Evolutionary conservation across 192 early-diverging fungal species (phyloP), one percentile per base, ranked within the genome.

Genomic region (Coemansia sp.): DNA sequence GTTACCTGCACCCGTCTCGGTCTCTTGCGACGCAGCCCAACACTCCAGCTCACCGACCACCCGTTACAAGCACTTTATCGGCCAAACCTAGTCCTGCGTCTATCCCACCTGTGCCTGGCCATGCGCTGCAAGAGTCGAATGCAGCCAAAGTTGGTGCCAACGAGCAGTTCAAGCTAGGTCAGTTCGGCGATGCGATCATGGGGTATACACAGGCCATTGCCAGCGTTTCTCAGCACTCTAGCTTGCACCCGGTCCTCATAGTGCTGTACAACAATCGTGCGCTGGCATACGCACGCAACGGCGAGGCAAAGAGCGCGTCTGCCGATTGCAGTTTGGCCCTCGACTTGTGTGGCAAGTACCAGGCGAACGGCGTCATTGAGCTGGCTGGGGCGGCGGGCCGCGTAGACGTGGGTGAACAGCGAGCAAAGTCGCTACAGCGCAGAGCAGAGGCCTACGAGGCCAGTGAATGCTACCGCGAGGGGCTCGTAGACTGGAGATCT

Each of bases 201-300:
- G 74, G 72, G 15, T 98, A 98, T 71, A 82, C 84, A 3, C 54
- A 58, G 10, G 88, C 92, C 0, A 84, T 97, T 5, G 55, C 71
- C 29, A 55, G 68, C 3, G 76, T 97, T 2, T 86, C 21, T 14
- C 55, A 42, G 35, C 63, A 62, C 42, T 71, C 93, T 0, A 26
- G 58, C 11, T 52, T 63, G 7, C 94, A 98, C 59, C 59, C 84
- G 8, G 54, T 85, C 6, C 66, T 87, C 19, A 80, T 90, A 10
- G 48, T 89, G 8, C 70, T 93, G 15, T 85, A 81, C 76, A 94
- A 93, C 77, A 97, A 97, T 76, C 87, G 93, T 17, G 93, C 95
- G 0, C 84, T 89, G 1, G 82, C 90, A 1, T 72, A 85, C 15
- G 70, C 92, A 22, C 95, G 97, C 76, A 91, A 81, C 9, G 95